Percentiles rank a stretch among this genome's conserved stretches.
Conservation (phyloP, 208 protist genomes). For the Vickermania ingenoplastis region DNA sequence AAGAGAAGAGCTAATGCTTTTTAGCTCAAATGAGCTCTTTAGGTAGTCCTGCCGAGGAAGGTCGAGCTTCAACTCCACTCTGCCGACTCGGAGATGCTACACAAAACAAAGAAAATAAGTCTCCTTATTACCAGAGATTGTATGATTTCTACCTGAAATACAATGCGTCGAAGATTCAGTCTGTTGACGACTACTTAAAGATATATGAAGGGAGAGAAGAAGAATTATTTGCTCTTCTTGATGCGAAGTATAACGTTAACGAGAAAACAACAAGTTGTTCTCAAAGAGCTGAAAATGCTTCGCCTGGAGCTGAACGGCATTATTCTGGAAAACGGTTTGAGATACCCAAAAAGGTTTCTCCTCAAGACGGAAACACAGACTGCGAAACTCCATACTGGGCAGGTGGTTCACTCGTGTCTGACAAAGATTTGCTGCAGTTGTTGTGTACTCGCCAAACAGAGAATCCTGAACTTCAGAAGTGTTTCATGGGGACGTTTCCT, state of each 20-base stretch:
- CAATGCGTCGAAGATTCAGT: conserved; percentile 53
- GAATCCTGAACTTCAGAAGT: conserved; percentile 61
- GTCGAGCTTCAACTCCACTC: not conserved
- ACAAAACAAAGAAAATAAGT: not conserved
- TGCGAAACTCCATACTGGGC: conserved; percentile 75
- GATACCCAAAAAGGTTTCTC: conserved; percentile 47
- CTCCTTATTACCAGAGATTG: conserved; percentile 6
- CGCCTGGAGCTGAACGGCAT: conserved; percentile 37
- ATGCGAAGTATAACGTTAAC: conserved; percentile 64
- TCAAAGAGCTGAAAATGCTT: conserved; percentile 14
- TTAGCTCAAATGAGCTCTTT: not conserved
- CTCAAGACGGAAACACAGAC: conserved; percentile 61
- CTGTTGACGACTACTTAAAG: conserved; percentile 34
- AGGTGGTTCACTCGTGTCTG: conserved; percentile 31
- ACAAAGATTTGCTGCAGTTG: conserved; percentile 45
- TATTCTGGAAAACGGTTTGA: conserved; percentile 40
- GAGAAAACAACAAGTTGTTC: conserved; percentile 9
- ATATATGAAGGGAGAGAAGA: conserved; percentile 53
- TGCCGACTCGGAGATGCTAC: not conserved
- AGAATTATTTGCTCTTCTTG: conserved; percentile 63
- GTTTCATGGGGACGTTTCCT: conserved; percentile 54
- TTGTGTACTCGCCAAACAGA: conserved; percentile 39
- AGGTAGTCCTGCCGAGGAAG: not conserved
- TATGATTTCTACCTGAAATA: conserved; percentile 64
- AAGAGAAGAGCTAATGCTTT: not conserved